Conservation (phyloP, 768 basidiomycete species). For the Leccinum obscurum region DNA sequence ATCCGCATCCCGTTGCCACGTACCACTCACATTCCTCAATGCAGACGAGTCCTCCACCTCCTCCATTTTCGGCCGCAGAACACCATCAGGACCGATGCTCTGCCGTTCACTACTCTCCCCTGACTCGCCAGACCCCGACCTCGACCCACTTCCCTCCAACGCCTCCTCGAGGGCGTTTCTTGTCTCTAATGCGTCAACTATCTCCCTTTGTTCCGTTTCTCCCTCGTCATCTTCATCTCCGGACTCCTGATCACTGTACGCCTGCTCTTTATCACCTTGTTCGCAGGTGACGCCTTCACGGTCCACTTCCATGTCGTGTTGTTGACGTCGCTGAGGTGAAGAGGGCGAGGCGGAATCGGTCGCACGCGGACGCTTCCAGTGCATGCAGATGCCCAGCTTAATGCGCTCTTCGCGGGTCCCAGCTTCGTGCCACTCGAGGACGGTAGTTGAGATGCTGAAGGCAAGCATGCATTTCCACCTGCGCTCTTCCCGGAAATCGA, state of each 20-base stretch:
- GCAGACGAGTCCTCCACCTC: slow-evolving; percentile 59
- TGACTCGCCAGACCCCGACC: slow-evolving; percentile 31
- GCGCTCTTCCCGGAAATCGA: slow-evolving; percentile 92
- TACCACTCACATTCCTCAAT: slow-evolving; percentile 27
- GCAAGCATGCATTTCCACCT: slow-evolving; percentile 90
- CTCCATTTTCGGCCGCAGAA: slow-evolving; percentile 47
- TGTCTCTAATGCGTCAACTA: slow-evolving; percentile 63
- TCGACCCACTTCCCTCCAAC: slow-evolving; percentile 39
- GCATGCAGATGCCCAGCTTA: slow-evolving; percentile 62
- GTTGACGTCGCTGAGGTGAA: slow-evolving; percentile 33
- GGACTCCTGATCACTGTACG: slow-evolving; percentile 40
- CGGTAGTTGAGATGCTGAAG: slow-evolving; percentile 75
- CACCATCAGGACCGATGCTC: slow-evolving; percentile 27
- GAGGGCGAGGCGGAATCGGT: slow-evolving; percentile 20
- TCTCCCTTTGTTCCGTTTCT: slow-evolving; percentile 52
- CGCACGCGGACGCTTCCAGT: slow-evolving; percentile 55
- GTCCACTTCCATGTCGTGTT: slow-evolving; percentile 36
- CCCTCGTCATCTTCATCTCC: slow-evolving; percentile 61
- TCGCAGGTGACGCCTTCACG: slow-evolving; percentile 17
- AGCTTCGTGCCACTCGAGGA: slow-evolving; percentile 86
- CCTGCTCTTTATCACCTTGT: slow-evolving; percentile 24
- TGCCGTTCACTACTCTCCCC: slow-evolving; percentile 39
- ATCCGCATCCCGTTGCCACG: slow-evolving; percentile 21
- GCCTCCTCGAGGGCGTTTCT: slow-evolving; percentile 56
- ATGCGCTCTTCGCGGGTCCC: slow-evolving; percentile 63